Percentiles rank a stretch among this genome's conserved stretches.
Conservation (phyloP, 257 asterid genomes). For the Solanum paucissectum region DNA sequence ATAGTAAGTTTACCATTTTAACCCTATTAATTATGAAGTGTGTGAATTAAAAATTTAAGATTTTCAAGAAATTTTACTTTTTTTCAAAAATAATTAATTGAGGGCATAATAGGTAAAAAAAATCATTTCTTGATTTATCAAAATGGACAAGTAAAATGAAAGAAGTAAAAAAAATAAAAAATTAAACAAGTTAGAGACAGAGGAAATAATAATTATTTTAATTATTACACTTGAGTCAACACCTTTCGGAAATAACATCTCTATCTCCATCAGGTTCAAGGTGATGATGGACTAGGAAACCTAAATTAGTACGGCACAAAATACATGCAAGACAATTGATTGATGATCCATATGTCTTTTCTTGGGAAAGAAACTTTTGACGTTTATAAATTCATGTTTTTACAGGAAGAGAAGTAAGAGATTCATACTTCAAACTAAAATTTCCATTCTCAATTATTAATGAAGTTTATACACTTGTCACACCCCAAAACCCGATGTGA, state of each 20-base stretch:
- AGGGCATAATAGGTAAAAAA: no score
- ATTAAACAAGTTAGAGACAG: no score
- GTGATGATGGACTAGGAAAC: neutral
- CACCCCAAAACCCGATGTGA: no score
- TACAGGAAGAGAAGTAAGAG: neutral
- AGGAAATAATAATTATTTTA: neutral
- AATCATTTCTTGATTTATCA: no score
- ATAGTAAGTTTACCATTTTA: no score
- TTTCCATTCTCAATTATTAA: neutral
- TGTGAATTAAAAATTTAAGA: neutral
- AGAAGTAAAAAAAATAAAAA: no score
- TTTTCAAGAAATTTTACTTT: no score
- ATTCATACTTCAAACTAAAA: neutral
- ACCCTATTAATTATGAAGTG: no score
- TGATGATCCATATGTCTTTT: neutral
- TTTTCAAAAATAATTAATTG: no score
- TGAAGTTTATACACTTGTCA: neutral
- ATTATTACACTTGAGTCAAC: neutral
- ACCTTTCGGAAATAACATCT: neutral
- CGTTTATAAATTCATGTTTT: neutral
- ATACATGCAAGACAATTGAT: neutral
- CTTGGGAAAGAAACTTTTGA: neutral
- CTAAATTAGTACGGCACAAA: neutral
- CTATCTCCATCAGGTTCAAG: rapidly evolving
- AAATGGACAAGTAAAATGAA: no score